phyloP scores from a whole-genome alignment of 176 grass and related monocot species.

The Aechmea fasciata region DNA sequence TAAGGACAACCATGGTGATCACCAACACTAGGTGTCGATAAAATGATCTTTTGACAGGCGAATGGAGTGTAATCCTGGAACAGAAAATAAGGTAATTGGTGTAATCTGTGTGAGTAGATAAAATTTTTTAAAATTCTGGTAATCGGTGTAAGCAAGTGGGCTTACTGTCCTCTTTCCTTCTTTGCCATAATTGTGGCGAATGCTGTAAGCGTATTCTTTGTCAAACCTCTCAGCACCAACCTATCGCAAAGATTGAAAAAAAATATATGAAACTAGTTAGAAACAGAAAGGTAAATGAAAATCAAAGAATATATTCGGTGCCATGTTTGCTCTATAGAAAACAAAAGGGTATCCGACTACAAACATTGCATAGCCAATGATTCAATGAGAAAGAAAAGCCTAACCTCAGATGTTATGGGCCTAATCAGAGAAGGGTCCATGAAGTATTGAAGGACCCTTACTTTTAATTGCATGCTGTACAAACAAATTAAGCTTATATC shows the following conservation, averaged over 20 bases:
- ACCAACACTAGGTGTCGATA: constrained; percentile 75
- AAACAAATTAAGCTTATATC: too few relatives aligned
- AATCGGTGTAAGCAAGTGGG: background rate
- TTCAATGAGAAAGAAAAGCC: too few relatives aligned
- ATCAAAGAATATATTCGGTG: background rate
- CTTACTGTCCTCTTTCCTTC: constrained; percentile 91
- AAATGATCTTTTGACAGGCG: constrained; percentile 96
- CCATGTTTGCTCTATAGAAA: too few relatives aligned
- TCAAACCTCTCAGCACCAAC: constrained; percentile 84
- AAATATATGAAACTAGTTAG: background rate
- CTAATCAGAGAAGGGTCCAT: too few relatives aligned
- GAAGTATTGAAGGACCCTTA: too few relatives aligned
- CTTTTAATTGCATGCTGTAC: too few relatives aligned
- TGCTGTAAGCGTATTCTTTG: constrained; percentile 87
- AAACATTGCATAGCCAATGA: too few relatives aligned
- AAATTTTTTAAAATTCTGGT: background rate
- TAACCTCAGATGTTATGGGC: too few relatives aligned
- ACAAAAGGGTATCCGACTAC: too few relatives aligned
- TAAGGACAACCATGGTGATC: constrained; percentile 96
- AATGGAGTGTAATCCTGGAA: constrained; percentile 93
- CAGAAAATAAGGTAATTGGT: constrained; percentile 19
- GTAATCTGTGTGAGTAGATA: background rate
- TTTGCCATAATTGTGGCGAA: constrained; percentile 95
- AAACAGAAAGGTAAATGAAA: background rate
- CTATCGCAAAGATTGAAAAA: constrained; percentile 17